These are phyloP conservation scores for Jamesozyma lodderae DNA, from an alignment of 805 yeast species.

Conservation along the genomic window DNA sequence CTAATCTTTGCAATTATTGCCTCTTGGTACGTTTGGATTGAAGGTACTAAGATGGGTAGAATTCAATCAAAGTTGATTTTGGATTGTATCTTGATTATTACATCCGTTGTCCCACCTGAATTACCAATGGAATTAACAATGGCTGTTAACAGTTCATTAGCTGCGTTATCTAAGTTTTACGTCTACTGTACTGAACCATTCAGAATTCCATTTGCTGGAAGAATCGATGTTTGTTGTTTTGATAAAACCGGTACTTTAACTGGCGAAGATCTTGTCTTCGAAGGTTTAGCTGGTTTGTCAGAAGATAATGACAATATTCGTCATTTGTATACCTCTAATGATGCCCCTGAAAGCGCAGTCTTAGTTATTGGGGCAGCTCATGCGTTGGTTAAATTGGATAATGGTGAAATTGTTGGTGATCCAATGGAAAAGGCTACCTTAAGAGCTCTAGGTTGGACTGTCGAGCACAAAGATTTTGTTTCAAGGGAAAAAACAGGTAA, in stretches of 20 bases:
- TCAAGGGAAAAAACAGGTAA: constrained; percentile 38
- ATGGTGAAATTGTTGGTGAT: constrained; percentile 97
- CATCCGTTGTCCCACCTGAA: constrained; percentile 98
- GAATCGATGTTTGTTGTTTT: constrained; percentile 96
- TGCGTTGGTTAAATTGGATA: constrained; percentile 87
- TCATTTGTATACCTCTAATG: constrained; percentile 42
- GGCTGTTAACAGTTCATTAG: constrained; percentile 91
- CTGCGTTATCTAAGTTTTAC: constrained; percentile 77
- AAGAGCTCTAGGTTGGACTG: constrained; percentile 76
- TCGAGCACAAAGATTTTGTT: constrained; percentile 67
- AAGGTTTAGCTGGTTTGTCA: constrained; percentile 84
- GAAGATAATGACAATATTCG: constrained; percentile 39
- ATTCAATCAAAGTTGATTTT: constrained; percentile 85
- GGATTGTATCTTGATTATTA: constrained; percentile 91
- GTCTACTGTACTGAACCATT: constrained; percentile 98
- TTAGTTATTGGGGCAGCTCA: constrained; percentile 89
- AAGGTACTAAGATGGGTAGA: constrained; percentile 94
- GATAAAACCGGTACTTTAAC: constrained; percentile 98
- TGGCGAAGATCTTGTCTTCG: constrained; percentile 91
- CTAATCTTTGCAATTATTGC: constrained; percentile 90
- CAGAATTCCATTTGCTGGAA: constrained; percentile 95
- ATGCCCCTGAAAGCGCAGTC: constrained; percentile 62
- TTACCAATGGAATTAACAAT: constrained; percentile 97
- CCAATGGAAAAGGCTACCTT: constrained; percentile 98
- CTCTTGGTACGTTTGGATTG: constrained; percentile 96